Evolutionary conservation across 208 protist species (phyloP).

Genomic region (Blastocrithidia nonstop): DNA sequence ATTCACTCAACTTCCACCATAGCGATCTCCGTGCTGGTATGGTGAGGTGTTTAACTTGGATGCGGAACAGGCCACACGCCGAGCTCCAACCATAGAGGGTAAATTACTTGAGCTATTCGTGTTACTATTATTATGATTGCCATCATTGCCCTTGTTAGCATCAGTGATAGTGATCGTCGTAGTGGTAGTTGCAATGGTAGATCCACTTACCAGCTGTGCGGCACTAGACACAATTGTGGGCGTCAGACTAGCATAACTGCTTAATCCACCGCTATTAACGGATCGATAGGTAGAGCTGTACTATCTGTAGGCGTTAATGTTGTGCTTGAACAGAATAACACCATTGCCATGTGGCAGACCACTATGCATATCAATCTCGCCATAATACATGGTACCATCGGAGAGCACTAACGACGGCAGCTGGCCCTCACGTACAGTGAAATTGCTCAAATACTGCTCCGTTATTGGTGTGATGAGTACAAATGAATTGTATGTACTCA

Average conservation of each 20-base stretch:
- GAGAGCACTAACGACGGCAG: conserved; percentile 17
- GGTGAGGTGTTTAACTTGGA: conserved; percentile 6
- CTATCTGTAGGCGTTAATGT: background rate
- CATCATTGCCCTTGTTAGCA: background rate
- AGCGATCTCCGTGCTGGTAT: conserved; percentile 55
- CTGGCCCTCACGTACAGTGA: conserved; percentile 17
- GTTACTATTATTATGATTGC: conserved; percentile 1
- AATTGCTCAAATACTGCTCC: conserved; percentile 34
- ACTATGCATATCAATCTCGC: conserved; percentile 25
- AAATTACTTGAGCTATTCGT: background rate
- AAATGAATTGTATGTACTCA: no score
- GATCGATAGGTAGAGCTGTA: no score
- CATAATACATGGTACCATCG: conserved; percentile 67
- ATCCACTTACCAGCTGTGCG: no score
- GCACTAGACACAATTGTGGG: no score
- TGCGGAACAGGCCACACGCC: no score
- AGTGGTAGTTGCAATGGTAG: no score
- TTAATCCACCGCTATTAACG: no score
- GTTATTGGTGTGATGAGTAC: conserved; percentile 37
- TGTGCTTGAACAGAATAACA: conserved; percentile 53
- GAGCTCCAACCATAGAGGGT: no score
- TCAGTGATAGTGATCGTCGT: background rate
- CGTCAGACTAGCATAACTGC: no score
- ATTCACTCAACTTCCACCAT: conserved; percentile 48
- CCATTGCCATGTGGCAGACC: conserved; percentile 41